A percentile compares a stretch with the other conserved stretches of the same genome.
These are phyloP conservation scores for Protomyces inouyei DNA, from an alignment of 1,139 yeast genomes.

Conservation along the genomic window DNA sequence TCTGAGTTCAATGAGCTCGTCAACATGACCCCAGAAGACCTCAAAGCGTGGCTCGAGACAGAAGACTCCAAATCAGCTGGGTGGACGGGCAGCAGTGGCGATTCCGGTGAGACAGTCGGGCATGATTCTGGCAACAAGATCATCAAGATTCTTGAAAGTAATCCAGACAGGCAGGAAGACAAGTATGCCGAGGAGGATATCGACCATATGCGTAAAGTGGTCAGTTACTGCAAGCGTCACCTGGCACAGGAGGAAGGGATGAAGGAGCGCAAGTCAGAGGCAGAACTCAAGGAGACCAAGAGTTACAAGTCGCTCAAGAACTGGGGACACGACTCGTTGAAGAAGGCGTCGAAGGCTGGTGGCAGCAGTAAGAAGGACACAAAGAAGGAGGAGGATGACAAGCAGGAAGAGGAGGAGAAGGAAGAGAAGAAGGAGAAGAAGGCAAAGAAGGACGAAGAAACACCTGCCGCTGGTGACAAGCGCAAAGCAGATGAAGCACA, in stretches of 20 bases:
- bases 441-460: not conserved
- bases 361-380: not conserved
- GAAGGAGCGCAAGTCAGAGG: slow-evolving; percentile 5
- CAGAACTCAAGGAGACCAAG: slow-evolving; percentile 2
- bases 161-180: slow-evolving; percentile 4
- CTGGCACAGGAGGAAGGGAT: slow-evolving; percentile 4
- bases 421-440: not conserved
- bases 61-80: not conserved
- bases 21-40: slow-evolving; percentile 9
- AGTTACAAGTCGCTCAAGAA: slow-evolving; percentile 10
- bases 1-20: slow-evolving; percentile 5
- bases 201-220: slow-evolving; percentile 5
- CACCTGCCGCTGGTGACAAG: not conserved
- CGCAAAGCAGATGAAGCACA: not conserved
- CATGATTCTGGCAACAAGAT: slow-evolving; percentile 6
- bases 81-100: not conserved
- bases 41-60: slow-evolving; percentile 7
- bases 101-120: slow-evolving; percentile 4
- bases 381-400: not conserved
- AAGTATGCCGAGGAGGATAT: slow-evolving; percentile 12
- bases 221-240: slow-evolving; percentile 8
- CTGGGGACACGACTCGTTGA: slow-evolving; percentile 10
- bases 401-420: not conserved
- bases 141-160: slow-evolving; percentile 4
- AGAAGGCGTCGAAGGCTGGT: not conserved